Evolutionary conservation across 352 stramenopile species (phyloP).

Genomic region (Pythium myriotylum): DNA sequence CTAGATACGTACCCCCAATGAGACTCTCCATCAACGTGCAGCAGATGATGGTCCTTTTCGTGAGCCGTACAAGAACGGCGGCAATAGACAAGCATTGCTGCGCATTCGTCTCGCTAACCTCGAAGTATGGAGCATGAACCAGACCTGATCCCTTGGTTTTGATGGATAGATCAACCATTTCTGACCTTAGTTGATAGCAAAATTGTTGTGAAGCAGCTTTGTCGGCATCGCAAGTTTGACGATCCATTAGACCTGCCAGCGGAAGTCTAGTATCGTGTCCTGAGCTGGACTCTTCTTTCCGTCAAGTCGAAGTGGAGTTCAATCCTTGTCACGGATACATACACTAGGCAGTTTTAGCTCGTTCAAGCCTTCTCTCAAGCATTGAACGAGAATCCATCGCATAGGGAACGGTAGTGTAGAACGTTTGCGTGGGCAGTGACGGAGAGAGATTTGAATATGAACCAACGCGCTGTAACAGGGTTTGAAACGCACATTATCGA

Average conservation of each 20-base stretch:
- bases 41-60: neutral
- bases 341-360: no score
- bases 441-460: slow-evolving; percentile 40
- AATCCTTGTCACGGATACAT: no score
- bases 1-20: neutral
- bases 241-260: neutral
- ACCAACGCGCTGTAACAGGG: slow-evolving; percentile 37
- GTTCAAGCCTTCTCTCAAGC: slow-evolving; percentile 1
- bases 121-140: neutral
- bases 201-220: neutral
- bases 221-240: neutral
- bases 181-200: neutral
- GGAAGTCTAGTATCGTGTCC: neutral
- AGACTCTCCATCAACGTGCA: neutral
- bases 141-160: neutral
- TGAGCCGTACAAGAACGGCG: neutral
- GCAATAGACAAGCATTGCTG: neutral
- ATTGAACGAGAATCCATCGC: neutral
- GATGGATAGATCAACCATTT: neutral
- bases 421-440: neutral
- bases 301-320: neutral
- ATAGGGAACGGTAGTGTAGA: neutral
- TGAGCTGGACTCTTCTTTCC: neutral
- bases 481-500: slow-evolving; percentile 40
- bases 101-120: neutral